phyloP scores from a whole-genome alignment of 1,284 basidiomycete species.

The Ganoderma boninense region DNA sequence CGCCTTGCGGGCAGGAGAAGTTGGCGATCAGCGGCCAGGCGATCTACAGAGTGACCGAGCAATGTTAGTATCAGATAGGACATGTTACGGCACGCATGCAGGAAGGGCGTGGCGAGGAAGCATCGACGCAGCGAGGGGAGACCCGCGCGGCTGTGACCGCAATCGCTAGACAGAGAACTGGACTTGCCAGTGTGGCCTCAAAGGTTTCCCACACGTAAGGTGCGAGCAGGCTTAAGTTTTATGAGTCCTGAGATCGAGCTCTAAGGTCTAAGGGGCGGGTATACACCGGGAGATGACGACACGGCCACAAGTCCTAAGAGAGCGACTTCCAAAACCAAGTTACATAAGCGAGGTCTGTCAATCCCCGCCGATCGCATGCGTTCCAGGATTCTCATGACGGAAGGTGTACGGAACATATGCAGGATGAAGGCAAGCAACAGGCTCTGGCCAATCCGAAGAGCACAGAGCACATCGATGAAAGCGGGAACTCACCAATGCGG shows the following conservation, averaged over 20 bases:
- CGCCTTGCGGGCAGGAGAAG: conserved; percentile 51
- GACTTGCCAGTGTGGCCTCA: background rate
- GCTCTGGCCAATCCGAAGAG: background rate
- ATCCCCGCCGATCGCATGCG: background rate
- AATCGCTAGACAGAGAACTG: conserved; percentile 5
- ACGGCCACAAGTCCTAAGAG: background rate
- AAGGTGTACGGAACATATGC: background rate
- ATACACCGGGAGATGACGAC: background rate
- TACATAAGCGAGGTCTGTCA: background rate
- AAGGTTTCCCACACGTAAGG: background rate
- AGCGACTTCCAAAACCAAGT: background rate
- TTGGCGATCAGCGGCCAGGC: conserved; percentile 61
- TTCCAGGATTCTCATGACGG: background rate
- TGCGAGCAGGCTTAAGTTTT: background rate
- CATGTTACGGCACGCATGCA: background rate
- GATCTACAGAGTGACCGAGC: conserved; percentile 36
- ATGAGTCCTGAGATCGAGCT: background rate
- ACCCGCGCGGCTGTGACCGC: conserved; percentile 17
- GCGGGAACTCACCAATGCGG: conserved; percentile 59
- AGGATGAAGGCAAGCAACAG: background rate
- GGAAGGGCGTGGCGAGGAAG: background rate
- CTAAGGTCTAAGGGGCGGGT: background rate
- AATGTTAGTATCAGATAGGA: background rate
- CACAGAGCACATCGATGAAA: background rate
- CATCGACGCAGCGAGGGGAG: conserved; percentile 29